Base-by-base conservation (phyloP, 495 filamentous ascomycete genomes). In the Stereocaulon alpinum region DNA sequence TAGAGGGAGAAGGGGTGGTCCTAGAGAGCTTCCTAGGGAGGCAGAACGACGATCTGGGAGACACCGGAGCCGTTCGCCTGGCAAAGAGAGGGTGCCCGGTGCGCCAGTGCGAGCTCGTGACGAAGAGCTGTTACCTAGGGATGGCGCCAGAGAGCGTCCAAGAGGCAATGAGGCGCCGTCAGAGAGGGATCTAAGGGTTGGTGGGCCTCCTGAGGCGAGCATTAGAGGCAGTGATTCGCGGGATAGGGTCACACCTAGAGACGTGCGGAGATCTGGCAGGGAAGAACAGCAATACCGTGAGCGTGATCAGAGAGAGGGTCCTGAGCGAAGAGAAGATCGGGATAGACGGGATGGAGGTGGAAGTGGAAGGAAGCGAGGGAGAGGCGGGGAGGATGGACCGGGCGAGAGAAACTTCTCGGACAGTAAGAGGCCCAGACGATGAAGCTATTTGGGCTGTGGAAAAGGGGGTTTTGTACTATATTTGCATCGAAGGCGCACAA, bases 391-490 rank as follows among this genome's bases (percentile, higher is more conserved):
- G 51, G 65, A 65, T 15, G 60, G 47, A 1, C 37, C 30, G 40
- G 56, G 20, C 9, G 61, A 63, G 7, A 51, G 56, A 30, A 59
- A 45, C n/a, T 54, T 63, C 42, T 42, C 58, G 14, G 61, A 63
- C 12, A 43, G 44, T 65, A 51, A 64, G 70, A 60, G 67, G 43
- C 68, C 66, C 24, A 61, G 57, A 40, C 32, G 60, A 37, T 63
- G 48, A 60, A 48, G 12, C 49, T 4, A n/a, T 50, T 45, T 12
- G 40, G 34, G 34, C 34, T 37, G 34, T 37, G 34, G 15, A 30
- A 15, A 17, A 30, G 56, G n/a, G 12, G 10, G 24, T 49, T 40
- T 10, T 40, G 6, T n/a, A 40, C 22, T 2, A 59, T 51, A 48
- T 12, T 50, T 49, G 48, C 56, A 58, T 50, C 24, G n/a, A 43